These are phyloP conservation scores for Fusarium metavorans DNA, from an alignment of 2,329 filamentous ascomycete genomes.

Conservation along the genomic window DNA sequence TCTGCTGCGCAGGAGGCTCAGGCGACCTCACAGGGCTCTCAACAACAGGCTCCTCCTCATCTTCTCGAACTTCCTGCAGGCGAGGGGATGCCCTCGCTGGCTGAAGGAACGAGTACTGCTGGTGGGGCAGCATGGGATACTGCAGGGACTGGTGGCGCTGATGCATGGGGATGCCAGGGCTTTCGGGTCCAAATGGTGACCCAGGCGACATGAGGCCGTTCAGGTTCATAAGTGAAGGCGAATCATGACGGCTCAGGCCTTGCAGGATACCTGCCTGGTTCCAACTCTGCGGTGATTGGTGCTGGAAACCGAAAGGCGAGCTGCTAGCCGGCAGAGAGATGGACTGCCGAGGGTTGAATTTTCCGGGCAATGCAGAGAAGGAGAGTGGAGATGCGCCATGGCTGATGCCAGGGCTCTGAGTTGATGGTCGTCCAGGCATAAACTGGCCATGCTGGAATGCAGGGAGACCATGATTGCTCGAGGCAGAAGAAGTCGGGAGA, in stretches of 20 bases:
- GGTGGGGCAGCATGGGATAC: constrained; percentile 67
- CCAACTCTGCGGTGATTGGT: constrained; percentile 70
- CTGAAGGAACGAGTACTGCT: constrained; percentile 67
- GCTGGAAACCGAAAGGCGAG: constrained; percentile 76
- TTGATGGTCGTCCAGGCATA: constrained; percentile 69
- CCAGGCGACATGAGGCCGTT: constrained; percentile 71
- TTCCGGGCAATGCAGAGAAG: constrained; percentile 69
- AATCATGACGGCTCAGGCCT: constrained; percentile 67
- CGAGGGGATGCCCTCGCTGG: constrained; percentile 68
- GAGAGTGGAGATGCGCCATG: constrained; percentile 80
- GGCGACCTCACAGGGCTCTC: constrained; percentile 68
- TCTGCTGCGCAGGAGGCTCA: constrained; percentile 59
- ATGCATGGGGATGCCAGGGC: constrained; percentile 59
- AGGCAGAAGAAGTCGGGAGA: constrained; percentile 81
- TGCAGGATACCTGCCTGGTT: constrained; percentile 68
- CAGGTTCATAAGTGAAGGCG: constrained; percentile 70
- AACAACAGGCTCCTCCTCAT: constrained; percentile 70
- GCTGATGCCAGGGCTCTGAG: constrained; percentile 72
- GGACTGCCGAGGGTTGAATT: constrained; percentile 78
- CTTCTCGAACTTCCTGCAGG: constrained; percentile 79
- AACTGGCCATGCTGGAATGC: constrained; percentile 71
- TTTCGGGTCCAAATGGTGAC: constrained; percentile 71
- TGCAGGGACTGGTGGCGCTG: constrained; percentile 71
- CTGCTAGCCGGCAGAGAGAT: constrained; percentile 73
- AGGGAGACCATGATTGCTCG: constrained; percentile 71